Conservation (phyloP, 2,329 filamentous ascomycete genomes). For the Aspergillus pseudoviridinutans region DNA sequence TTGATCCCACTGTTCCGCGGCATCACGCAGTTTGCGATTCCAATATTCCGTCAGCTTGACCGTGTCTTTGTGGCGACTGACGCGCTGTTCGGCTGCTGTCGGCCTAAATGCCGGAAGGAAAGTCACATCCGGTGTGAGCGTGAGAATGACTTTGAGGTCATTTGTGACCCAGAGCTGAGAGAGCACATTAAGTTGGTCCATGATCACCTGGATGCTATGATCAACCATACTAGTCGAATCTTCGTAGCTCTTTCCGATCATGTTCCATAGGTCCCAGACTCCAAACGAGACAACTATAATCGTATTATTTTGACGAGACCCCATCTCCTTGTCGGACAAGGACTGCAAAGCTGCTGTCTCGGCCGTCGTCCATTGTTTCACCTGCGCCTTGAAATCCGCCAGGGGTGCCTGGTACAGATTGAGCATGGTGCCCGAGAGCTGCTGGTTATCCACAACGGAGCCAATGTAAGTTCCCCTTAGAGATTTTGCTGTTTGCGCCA, state of each 20-base stretch:
- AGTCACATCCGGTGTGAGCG: slow-evolving; percentile 36
- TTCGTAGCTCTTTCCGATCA: slow-evolving; percentile 25
- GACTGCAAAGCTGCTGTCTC: slow-evolving; percentile 24
- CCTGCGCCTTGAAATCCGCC: slow-evolving; percentile 35
- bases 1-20: slow-evolving; percentile 29
- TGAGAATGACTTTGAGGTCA: slow-evolving; percentile 36
- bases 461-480: slow-evolving; percentile 24
- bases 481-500: slow-evolving; percentile 27
- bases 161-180: slow-evolving; percentile 24
- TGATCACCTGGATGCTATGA: slow-evolving; percentile 30
- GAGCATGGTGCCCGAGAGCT: slow-evolving; percentile 22
- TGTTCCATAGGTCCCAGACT: slow-evolving; percentile 38
- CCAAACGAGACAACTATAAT: slow-evolving; percentile 37
- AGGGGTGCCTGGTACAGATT: slow-evolving; percentile 24
- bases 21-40: slow-evolving; percentile 29
- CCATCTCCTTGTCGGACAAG: slow-evolving; percentile 20
- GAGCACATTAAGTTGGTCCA: slow-evolving; percentile 29
- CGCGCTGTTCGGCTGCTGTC: slow-evolving; percentile 17
- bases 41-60: slow-evolving; percentile 32
- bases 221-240: slow-evolving; percentile 23
- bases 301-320: slow-evolving; percentile 26
- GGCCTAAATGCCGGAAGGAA: slow-evolving; percentile 35
- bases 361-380: slow-evolving; percentile 31
- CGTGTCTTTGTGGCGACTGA: slow-evolving; percentile 29
- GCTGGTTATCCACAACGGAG: slow-evolving; percentile 32